A percentile compares a stretch with the other conserved stretches of the same genome.
phyloP scores from a whole-genome alignment of 352 stramenopile species.

The Phytophthora meadii region DNA sequence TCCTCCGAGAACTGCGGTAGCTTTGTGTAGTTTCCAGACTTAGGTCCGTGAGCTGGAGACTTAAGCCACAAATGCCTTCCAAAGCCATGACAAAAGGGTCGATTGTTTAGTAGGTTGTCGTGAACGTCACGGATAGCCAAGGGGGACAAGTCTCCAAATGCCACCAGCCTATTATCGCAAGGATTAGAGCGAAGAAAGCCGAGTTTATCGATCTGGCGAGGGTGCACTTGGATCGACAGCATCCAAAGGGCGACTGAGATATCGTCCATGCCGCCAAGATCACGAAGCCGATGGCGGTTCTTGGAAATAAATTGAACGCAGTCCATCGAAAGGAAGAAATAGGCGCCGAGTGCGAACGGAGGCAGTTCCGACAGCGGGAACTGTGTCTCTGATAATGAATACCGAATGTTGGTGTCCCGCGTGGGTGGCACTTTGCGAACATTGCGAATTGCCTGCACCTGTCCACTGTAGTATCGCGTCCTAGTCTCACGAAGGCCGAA shows the following conservation, averaged over 20 bases:
- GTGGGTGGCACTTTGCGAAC: constrained; percentile 19
- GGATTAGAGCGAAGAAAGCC: constrained; percentile 2
- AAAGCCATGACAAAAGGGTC: constrained; percentile 9
- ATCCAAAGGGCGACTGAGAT: constrained; percentile 69
- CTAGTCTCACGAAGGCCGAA: neutral
- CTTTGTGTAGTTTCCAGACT: no score
- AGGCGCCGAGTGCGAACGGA: constrained; percentile 51
- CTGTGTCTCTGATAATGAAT: constrained; percentile 36
- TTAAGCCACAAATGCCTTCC: no score
- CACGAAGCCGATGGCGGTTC: constrained; percentile 35
- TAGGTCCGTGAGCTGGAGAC: no score
- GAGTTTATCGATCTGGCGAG: constrained; percentile 20
- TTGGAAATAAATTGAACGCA: constrained; percentile 49
- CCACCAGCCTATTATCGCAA: constrained; percentile 45
- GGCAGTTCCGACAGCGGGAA: constrained; percentile 45
- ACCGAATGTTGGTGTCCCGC: constrained; percentile 25
- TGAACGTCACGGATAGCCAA: constrained; percentile 50
- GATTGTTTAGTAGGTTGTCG: constrained; percentile 26
- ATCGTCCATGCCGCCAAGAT: constrained; percentile 57
- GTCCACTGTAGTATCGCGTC: constrained; percentile 19
- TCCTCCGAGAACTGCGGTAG: no score
- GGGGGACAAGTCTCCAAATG: constrained; percentile 51
- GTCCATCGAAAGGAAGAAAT: constrained; percentile 62
- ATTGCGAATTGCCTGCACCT: constrained; percentile 19
- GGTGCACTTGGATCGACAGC: constrained; percentile 55